Conservation (phyloP, 768 basidiomycete genomes). For the Tylopilus felleus region DNA sequence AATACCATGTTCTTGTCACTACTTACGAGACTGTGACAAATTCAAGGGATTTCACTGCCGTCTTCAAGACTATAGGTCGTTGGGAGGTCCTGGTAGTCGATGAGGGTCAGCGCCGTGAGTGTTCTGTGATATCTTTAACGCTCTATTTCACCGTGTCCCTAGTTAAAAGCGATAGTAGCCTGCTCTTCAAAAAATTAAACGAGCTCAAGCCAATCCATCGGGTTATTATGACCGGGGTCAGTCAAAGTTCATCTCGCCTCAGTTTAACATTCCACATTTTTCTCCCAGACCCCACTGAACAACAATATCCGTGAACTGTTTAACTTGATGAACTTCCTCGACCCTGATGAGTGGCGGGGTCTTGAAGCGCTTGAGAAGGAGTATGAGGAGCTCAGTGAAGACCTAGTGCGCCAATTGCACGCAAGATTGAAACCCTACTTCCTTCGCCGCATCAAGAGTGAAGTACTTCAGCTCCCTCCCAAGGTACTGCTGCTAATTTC, state of each 20-base stretch:
- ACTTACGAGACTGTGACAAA: slow-evolving; percentile 86
- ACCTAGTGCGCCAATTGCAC: slow-evolving; percentile 78
- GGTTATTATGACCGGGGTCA: slow-evolving; percentile 84
- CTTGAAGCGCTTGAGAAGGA: slow-evolving; percentile 70
- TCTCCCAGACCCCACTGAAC: slow-evolving; percentile 79
- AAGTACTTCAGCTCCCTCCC: slow-evolving; percentile 87
- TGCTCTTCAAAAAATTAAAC: slow-evolving; percentile 80
- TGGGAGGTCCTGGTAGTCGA: slow-evolving; percentile 96
- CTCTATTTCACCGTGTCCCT: slow-evolving; percentile 29
- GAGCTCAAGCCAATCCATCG: slow-evolving; percentile 77
- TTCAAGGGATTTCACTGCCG: slow-evolving; percentile 60
- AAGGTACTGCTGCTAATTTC: slow-evolving; percentile 56
- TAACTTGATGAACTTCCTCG: slow-evolving; percentile 96
- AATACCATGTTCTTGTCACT: slow-evolving; percentile 87
- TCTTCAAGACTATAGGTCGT: slow-evolving; percentile 79
- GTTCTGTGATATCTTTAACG: not conserved
- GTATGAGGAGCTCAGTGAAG: slow-evolving; percentile 75
- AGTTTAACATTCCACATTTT: not conserved
- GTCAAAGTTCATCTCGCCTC: slow-evolving; percentile 15
- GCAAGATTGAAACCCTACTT: slow-evolving; percentile 82
- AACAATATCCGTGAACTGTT: slow-evolving; percentile 97
- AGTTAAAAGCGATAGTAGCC: slow-evolving; percentile 78
- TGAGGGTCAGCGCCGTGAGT: slow-evolving; percentile 86
- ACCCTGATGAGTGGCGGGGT: slow-evolving; percentile 71
- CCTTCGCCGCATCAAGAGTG: slow-evolving; percentile 88